Evolutionary conservation across 2,329 filamentous ascomycete genomes (phyloP), one percentile per base, ranked within the genome.

Genomic region (Neonectria coccinea): DNA sequence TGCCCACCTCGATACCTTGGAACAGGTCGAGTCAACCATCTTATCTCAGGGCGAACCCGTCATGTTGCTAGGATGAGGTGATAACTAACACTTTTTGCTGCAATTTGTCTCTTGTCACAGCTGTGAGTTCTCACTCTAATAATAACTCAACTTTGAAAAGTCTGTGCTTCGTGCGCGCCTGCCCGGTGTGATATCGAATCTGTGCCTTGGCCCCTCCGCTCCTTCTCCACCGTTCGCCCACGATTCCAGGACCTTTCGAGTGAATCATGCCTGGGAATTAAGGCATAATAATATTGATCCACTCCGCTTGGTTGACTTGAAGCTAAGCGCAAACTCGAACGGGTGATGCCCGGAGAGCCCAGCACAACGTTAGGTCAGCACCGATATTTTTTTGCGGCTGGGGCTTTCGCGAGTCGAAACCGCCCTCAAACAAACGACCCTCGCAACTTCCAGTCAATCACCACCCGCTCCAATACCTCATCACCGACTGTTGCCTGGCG

Each of bases 401-500:
- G 63, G 67, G 65, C 66, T 65, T 69, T 67, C 56, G 69, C 68
- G 66, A 64, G 65, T 57, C 54, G 56, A 59, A 60, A 59, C 54
- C 56, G 39, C 66, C 64, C 55, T 62, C 59, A 56, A 66, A 69
- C 65, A 63, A 58, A 27, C 41, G 62, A 62, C 29, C 10, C 58
- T 71, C 69, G 66, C 65, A 68, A 59, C 66, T 70, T 68, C 71
- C 36, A 59, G 53, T 64, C 59, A 65, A 68, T 59, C 65, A 55
- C 59, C 64, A 61, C 62, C 64, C n/a, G 39, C 18, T 64, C 58
- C 50, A 63, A 53, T 47, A 50, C 39, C 52, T 65, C 64, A 50
- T 50, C 56, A 48, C 41, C 25, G 62, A 64, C 62, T 72, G 73
- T 79, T 81, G 79, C 79, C 79, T 79, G 79, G 79, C 67, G 79